Evolutionary conservation across 2,329 filamentous ascomycete species (phyloP), one percentile per base, ranked within the genome.

Genomic region (Neonectria magnoliae): DNA sequence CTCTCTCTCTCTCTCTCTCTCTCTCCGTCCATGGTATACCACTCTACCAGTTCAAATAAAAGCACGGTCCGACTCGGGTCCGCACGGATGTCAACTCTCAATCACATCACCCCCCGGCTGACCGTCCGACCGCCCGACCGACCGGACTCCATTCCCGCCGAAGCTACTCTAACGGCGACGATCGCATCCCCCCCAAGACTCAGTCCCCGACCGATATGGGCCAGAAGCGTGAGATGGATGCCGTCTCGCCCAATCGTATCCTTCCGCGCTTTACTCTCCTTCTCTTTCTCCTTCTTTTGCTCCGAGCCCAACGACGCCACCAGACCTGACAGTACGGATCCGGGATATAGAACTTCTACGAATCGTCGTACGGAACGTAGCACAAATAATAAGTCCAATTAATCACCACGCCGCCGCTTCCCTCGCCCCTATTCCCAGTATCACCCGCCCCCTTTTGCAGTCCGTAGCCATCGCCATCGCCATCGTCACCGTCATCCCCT

Each of bases 121-220:
- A 48, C 33, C 38, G 47, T 31, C 60, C 33, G 58, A 61, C 25
- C 48, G 44, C 36, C 33, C 47, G 45, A 57, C 55, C 47, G 60
- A 48, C 33, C 38, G 36, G 36, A 38, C 18, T 48, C 47, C 52
- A 53, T 51, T 51, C 36, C 47, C 47, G 47, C 47, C 51, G 36
- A 59, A 52, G 62, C 52, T 60, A 61, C 57, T 60, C 57, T 61
- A 61, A 65, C 57, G 57, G 62, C 57, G 62, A 47, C 47, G 53
- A 61, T 60, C 47, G 47, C 27, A 50, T 31, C 57, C 52, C 44
- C 47, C 57, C 47, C 42, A 27, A 47, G 41, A 16, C 31, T 42
- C 41, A 29, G 47, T 50, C 42, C 42, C 55, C 55, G 44, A 18
- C 36, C 36, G 36, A 38, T 38, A 38, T 38, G 36, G 36, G n/a